Evolutionary conservation across 805 yeast genomes (phyloP), one percentile per base, ranked within the genome.

Genomic region (Kodamaea hsintzibuensis): DNA sequence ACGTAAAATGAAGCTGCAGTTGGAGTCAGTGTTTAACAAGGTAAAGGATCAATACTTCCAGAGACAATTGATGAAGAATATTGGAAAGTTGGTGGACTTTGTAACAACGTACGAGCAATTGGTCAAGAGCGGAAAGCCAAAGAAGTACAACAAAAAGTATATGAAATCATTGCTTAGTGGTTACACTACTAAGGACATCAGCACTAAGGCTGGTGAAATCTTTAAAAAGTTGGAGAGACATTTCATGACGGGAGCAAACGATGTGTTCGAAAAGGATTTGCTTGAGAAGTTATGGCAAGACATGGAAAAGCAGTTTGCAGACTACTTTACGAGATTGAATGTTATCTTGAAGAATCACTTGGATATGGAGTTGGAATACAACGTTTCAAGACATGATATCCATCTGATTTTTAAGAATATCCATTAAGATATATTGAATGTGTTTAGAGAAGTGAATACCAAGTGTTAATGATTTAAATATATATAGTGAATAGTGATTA

Each of bases 11-110:
- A 61, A 55, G 37, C 30, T 53, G 4, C 60, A 61, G 46, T 60
- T 75, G 44, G 68, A 66, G 1, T 33, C 58, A 2, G 66, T 68
- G 3, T 74, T 73, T 58, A 60, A 57, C 42, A 62, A 61, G 47
- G 64, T 66, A 8, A 67, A 71, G 59, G 61, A 58, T 2, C 61
- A 61, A 19, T 75, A 76, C 55, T 73, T 73, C 63, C 67, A 66
- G 49, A 66, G 64, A 57, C 58, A 70, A 13, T 56, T 73, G 19
- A 62, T 63, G 52, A 76, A 84, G 46, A 76, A 83, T 19, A 76
- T 91, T 62, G 93, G 95, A 0, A 87, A 86, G 62, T 62, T 91
- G 49, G 72, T 82, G 13, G 83, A 82, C 25, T 86, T 89, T 65
- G 81, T 91, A 1, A 77, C 78, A 42, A 89, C 85, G 37, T 82